Evolutionary conservation across 164 flowering plant species (phyloP).

Genomic region (Taxillus chinensis): DNA sequence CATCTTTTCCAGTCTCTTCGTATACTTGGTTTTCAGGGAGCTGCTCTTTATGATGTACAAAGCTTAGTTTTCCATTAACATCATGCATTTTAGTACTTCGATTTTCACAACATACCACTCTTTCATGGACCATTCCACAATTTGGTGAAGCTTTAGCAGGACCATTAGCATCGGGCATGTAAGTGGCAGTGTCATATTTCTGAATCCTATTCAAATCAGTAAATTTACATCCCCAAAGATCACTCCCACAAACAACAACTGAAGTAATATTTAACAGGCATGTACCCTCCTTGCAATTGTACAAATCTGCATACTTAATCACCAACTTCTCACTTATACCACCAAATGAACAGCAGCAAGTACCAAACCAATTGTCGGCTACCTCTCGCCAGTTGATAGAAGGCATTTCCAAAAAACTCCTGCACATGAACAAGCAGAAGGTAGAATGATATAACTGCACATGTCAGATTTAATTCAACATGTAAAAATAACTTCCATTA

Average conservation of each 20-base stretch:
- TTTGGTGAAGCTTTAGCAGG: constrained; percentile 3
- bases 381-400: constrained; percentile 85
- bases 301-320: constrained; percentile 40
- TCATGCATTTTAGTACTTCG: constrained; percentile 5
- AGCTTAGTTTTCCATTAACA: constrained; percentile 7
- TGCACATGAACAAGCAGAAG: constrained; percentile 12
- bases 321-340: constrained; percentile 88
- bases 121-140: constrained; percentile 11
- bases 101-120: constrained; percentile 5
- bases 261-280: constrained; percentile 57
- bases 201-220: constrained; percentile 12
- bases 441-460: too few species aligned
- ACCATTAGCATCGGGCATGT: constrained; percentile 9
- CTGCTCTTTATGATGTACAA: constrained; percentile 8
- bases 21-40: neutral
- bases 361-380: constrained; percentile 98
- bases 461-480: too few species aligned
- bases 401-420: constrained; percentile 73
- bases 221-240: constrained; percentile 37
- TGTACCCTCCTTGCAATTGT: constrained; percentile 39
- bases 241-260: constrained; percentile 55
- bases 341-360: constrained; percentile 95
- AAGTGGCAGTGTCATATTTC: constrained; percentile 7
- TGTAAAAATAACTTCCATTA: too few species aligned
- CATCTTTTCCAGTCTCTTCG: constrained; percentile 7